Conservation (phyloP, 345 rosid species). For the Clausena lansium region DNA sequence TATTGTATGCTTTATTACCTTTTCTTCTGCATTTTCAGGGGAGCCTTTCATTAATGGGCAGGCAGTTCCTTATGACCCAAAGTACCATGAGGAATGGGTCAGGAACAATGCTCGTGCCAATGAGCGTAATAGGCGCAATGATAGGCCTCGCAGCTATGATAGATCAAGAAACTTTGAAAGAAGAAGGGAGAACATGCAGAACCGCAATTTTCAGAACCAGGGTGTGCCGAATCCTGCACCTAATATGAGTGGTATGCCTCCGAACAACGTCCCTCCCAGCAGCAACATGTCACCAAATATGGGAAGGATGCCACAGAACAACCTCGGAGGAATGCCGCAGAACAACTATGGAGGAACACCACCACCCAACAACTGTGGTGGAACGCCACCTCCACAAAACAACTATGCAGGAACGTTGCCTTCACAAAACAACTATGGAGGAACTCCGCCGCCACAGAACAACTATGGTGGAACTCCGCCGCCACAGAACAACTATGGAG, state of each 20-base stretch:
- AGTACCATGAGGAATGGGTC: constrained; percentile 97
- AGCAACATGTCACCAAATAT: constrained; percentile 22
- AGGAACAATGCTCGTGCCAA: constrained; percentile 88
- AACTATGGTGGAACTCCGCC: constrained; percentile 6
- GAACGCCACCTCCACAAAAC: constrained; percentile 22
- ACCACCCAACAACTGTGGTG: constrained; percentile 15
- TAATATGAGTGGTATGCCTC: constrained; percentile 17
- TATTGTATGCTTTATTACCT: background rate
- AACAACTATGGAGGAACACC: constrained; percentile 25
- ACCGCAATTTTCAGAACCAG: constrained; percentile 23
- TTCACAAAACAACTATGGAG: constrained; percentile 23
- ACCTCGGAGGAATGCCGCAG: constrained; percentile 18
- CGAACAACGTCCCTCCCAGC: constrained; percentile 7
- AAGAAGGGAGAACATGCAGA: constrained; percentile 77
- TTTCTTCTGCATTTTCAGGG: constrained; percentile 37
- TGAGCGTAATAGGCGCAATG: constrained; percentile 86
- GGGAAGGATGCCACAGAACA: constrained; percentile 25
- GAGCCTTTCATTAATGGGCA: constrained; percentile 93
- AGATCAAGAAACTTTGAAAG: constrained; percentile 87
- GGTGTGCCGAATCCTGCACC: constrained; percentile 38
- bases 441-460: constrained; percentile 5
- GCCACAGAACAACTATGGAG: background rate
- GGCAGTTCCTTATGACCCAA: constrained; percentile 95
- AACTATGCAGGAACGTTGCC: constrained; percentile 21
- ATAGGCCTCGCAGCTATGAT: constrained; percentile 70